Base-by-base conservation (phyloP, 164 flowering plant genomes). In the Taxillus chinensis region DNA sequence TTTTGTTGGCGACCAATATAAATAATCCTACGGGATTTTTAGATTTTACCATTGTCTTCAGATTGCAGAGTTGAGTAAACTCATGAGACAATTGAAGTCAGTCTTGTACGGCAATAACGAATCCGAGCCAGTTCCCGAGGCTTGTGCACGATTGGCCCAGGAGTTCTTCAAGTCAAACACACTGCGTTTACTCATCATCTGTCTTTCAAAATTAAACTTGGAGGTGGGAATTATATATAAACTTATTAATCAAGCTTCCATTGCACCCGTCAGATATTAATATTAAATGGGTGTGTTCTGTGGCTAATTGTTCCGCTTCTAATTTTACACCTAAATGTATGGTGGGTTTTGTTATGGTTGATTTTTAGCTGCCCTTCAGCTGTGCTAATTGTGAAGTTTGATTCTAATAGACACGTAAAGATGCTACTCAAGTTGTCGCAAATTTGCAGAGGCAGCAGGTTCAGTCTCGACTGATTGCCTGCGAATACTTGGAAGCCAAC, bases 351-450 rank as follows among this genome's bases (percentile, higher is more conserved):
- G 27, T 27, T 27, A 16, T 7, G 7, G 27, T 39, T n/a, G 8
- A 1, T 37, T 39, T 3, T 43, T 53, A 5, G 55, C 11, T 40
- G 40, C 41, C 41, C 46, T 38, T 43, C n/a, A 59, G 58, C 3
- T 57, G 52, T 63, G 17, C 55, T 45, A 61, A 27, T 57, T 41
- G 46, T 60, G 42, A 45, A 50, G 51, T 17, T 54, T 51, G 55
- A 13, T 27, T 39, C 55, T 59, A 51, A 40, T 58, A 76, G 82
- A 68, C 77, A 13, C 74, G 77, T 53, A 72, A 75, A 64, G 77
- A 78, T 70, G 75, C 77, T n/a, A 78, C 79, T 12, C 79, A 68
- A 68, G 75, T 78, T 27, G 75, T 78, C 45, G 77, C 82, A 16
- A 78, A 75, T 68, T 60, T 75, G 75, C 79, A 75, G 57, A 73